Conservation (phyloP, 768 basidiomycete species). For the Trametes villosa region DNA sequence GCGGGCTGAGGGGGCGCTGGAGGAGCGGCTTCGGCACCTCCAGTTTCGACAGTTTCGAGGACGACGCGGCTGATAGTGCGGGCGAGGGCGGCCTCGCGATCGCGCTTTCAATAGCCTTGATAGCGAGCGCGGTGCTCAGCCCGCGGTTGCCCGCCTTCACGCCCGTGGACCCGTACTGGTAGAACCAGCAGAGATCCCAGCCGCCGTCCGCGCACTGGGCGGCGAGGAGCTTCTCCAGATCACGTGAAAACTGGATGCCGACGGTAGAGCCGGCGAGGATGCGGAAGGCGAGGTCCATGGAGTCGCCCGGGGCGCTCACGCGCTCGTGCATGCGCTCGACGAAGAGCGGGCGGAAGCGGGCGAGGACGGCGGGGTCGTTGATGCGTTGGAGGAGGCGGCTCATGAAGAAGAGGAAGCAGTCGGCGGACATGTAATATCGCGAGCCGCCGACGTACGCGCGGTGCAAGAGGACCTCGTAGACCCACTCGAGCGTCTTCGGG, state of each 20-base stretch:
- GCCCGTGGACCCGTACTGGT: conserved; percentile 54
- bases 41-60: conserved; percentile 5
- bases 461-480: conserved; percentile 51
- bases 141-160: conserved; percentile 58
- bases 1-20: conserved; percentile 8
- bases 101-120: conserved; percentile 48
- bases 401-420: conserved; percentile 58
- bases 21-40: neutral
- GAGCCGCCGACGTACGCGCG: conserved; percentile 60
- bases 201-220: conserved; percentile 60
- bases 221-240: conserved; percentile 48
- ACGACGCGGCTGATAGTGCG: conserved; percentile 6
- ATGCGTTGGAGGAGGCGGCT: conserved; percentile 46
- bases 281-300: conserved; percentile 62
- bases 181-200: conserved; percentile 60
- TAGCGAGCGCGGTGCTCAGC: conserved; percentile 55
- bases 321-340: conserved; percentile 53
- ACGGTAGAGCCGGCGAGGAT: conserved; percentile 48
- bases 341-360: conserved; percentile 44
- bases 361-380: conserved; percentile 39
- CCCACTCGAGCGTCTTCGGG: conserved; percentile 50
- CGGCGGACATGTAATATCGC: conserved; percentile 55
- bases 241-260: conserved; percentile 28
- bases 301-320: conserved; percentile 52
- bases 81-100: conserved; percentile 12